phyloP scores from a whole-genome alignment of 2,329 filamentous ascomycete species.

The Teratosphaeria zuluensis region DNA sequence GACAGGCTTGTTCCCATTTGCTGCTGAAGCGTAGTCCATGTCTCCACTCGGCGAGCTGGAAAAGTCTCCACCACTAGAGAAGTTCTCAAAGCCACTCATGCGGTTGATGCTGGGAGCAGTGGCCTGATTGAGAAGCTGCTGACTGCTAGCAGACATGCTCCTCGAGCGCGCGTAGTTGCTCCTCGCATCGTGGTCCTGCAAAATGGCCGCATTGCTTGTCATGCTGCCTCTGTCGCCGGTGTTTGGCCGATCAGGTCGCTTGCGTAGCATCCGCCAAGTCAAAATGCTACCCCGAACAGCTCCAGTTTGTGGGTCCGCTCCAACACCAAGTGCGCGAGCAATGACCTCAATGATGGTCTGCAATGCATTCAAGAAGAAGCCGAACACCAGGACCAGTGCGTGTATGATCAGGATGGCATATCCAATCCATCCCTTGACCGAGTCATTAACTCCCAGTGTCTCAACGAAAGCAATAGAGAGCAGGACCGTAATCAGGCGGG shows the following conservation, averaged over 20 bases:
- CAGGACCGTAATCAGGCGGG: slow-evolving; percentile 59
- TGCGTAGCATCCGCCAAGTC: slow-evolving; percentile 45
- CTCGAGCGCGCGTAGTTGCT: slow-evolving; percentile 35
- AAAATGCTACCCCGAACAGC: slow-evolving; percentile 66
- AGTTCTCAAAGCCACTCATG: slow-evolving; percentile 44
- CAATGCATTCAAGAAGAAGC: slow-evolving; percentile 84
- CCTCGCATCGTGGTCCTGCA: slow-evolving; percentile 31
- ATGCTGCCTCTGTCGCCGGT: slow-evolving; percentile 61
- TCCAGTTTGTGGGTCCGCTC: slow-evolving; percentile 51
- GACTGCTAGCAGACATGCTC: slow-evolving; percentile 54
- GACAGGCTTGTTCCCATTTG: background rate
- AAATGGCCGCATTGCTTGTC: slow-evolving; percentile 71
- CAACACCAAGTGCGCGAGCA: slow-evolving; percentile 65
- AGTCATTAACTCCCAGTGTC: slow-evolving; percentile 66
- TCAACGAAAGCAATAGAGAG: slow-evolving; percentile 63
- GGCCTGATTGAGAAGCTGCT: slow-evolving; percentile 46
- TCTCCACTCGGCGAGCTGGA: slow-evolving; percentile 31
- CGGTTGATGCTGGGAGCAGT: slow-evolving; percentile 17
- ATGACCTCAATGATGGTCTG: slow-evolving; percentile 85
- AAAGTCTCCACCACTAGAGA: slow-evolving; percentile 50
- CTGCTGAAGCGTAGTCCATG: slow-evolving; percentile 5
- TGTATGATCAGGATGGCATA: slow-evolving; percentile 85
- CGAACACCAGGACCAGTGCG: slow-evolving; percentile 73
- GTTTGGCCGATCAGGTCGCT: slow-evolving; percentile 15
- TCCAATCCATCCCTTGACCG: slow-evolving; percentile 85